A percentile compares a stretch with the other conserved stretches of the same genome.
phyloP scores from a whole-genome alignment of 2,329 filamentous ascomycete genomes.

The Mariannaea elegans region DNA sequence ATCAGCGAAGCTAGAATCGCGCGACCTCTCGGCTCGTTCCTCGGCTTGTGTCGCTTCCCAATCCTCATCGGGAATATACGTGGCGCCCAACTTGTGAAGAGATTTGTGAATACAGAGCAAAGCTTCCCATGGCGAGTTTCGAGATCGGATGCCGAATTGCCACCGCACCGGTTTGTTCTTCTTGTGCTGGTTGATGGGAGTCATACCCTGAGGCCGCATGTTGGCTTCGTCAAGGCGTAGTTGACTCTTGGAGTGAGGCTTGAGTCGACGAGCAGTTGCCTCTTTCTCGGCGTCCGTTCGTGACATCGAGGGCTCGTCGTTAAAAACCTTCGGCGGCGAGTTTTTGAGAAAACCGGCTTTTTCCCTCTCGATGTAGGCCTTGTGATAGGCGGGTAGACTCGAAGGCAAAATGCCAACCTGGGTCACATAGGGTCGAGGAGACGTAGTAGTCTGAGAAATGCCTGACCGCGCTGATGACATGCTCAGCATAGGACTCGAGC shows the following conservation, averaged over 20 bases:
- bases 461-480: constrained; percentile 64
- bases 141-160: constrained; percentile 97
- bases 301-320: constrained; percentile 58
- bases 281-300: constrained; percentile 79
- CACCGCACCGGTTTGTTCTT: constrained; percentile 86
- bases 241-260: constrained; percentile 82
- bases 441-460: constrained; percentile 57
- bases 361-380: constrained; percentile 84
- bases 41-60: constrained; percentile 58
- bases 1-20: constrained; percentile 53
- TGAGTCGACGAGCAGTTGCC: constrained; percentile 81
- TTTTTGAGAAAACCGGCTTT: constrained; percentile 60
- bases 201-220: constrained; percentile 69
- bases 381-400: constrained; percentile 89
- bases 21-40: constrained; percentile 47
- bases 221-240: constrained; percentile 72
- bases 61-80: constrained; percentile 79
- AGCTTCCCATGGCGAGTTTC: constrained; percentile 93
- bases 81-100: constrained; percentile 84
- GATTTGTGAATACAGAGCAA: constrained; percentile 96
- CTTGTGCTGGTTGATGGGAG: constrained; percentile 70
- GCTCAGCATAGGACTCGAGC: constrained; percentile 61
- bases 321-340: constrained; percentile 53
- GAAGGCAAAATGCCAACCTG: constrained; percentile 93
- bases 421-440: constrained; percentile 71